A percentile compares a stretch with the other conserved stretches of the same genome.
These are phyloP conservation scores for Mortierella polycephala DNA, from an alignment of 371 early-diverging fungal species.

Conservation along the genomic window DNA sequence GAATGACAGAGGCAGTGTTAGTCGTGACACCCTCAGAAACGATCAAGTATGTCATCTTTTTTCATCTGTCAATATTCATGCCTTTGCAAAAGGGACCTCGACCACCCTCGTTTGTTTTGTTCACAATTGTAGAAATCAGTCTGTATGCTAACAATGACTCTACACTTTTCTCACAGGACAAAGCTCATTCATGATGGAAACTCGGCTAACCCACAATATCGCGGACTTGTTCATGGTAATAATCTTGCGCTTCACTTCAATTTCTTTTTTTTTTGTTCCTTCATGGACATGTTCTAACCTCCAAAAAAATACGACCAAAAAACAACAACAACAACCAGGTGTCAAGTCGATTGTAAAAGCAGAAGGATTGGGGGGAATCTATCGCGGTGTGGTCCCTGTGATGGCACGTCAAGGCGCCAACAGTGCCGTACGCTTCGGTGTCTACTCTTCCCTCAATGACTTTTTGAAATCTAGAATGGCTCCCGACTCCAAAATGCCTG, in stretches of 20 bases:
- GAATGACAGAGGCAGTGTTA: constrained; percentile 85
- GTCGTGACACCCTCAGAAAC: constrained; percentile 93
- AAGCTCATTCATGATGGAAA: constrained; percentile 86
- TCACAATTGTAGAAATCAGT: no score
- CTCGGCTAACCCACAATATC: constrained; percentile 72
- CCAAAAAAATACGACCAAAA: neutral
- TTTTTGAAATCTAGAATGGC: constrained; percentile 55
- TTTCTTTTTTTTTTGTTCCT: no score
- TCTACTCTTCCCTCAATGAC: constrained; percentile 80
- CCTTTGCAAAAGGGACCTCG: no score
- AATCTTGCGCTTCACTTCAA: no score
- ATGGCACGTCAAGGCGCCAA: constrained; percentile 93
- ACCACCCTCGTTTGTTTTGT: no score
- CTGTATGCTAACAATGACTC: no score
- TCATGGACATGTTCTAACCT: no score
- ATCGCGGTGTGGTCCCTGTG: constrained; percentile 88
- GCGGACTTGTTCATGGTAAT: constrained; percentile 82
- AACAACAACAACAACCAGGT: constrained; percentile 20
- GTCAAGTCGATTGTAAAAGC: constrained; percentile 66
- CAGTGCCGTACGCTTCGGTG: constrained; percentile 87
- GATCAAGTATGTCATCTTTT: no score
- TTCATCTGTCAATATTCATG: no score
- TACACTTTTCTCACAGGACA: no score
- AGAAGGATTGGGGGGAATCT: constrained; percentile 85
- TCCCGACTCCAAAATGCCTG: constrained; percentile 62